Evolutionary conservation across 352 stramenopile genomes (phyloP), one percentile per base, ranked within the genome.

Genomic region (Phytophthora pistaciae): DNA sequence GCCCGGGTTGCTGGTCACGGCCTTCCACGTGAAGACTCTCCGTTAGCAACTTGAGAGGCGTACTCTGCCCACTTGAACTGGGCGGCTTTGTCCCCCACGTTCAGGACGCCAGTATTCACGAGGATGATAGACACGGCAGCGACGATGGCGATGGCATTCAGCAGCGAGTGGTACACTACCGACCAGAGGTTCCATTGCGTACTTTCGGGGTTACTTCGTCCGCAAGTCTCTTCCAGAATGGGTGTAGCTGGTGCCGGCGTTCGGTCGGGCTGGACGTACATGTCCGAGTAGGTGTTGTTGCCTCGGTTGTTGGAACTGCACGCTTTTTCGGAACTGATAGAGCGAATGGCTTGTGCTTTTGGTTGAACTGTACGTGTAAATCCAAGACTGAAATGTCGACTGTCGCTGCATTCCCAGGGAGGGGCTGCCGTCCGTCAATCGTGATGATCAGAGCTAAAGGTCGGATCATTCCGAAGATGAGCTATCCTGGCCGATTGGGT

Each of bases 151-250:
- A 68, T 53, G 31, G 18, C 38, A 38, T 40, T 40, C 38, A 68
- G 27, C 44, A 61, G 23, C 18, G 50, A n/a, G 14, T 61, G 31
- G 38, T 68, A 68, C 10, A 36, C 13, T 29, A 16, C 27, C 1
- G 18, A 27, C 9, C 20, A 23, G 6, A 55, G 6, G 5, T 55
- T 61, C 60, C 42, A 31, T 16, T 33, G 18, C 20, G 10, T 13
- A 8, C 21, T 46, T 56, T 18, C 9, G 0, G 29, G 23, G 6
- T 18, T 21, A 23, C 3, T 23, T 27, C 18, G 21, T 31, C 14
- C 61, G 25, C 48, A 9, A 13, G 9, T 60, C 10, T 68, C 27
- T 11, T 52, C 63, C 21, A 70, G 54, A 58, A 70, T 59, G 21
- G 63, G 9, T n/a, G 63, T 58, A 53, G n/a, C 54, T 52, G 31